Base-by-base conservation (phyloP, 441 rosid genomes). In the Erodium trifolium region DNA sequence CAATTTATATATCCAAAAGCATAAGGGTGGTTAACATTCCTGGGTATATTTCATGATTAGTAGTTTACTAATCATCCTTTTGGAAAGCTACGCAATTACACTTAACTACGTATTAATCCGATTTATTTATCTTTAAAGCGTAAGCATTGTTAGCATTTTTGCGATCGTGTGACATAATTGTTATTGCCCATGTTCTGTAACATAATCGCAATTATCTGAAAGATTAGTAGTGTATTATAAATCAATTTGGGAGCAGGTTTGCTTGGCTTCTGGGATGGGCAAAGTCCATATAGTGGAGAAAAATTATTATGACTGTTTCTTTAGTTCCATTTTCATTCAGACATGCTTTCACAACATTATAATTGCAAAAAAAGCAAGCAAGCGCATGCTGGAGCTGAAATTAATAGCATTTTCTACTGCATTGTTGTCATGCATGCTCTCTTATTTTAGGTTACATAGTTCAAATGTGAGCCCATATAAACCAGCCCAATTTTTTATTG, bases 241-340 rank as follows among this genome's bases (percentile, higher is more conserved):
- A 45, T 47, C 14, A 47, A 47, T 47, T 5, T 47, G 55, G 55
- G 55, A 47, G 55, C 55, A 47, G 57, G 57, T 14, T 49, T n/a
- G 57, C 57, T 49, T 49, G 57, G 57, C 57, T 49, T 49, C 17
- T 13, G 57, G 6, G 17, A 49, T 49, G 57, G 17, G 57, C 57
- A 49, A 49, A 49, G 57, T 4, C 57, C 57, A 49, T 49, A n/a
- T 49, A 49, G 57, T 49, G 57, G 17, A 49, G 57, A 49, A 49
- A 49, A 3, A 49, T 49, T 49, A 49, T 49, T 3, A 49, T 49
- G 57, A 14, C 57, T 49, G 57, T 14, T 49, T 49, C 57, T 49
- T 13, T 49, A 14, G 57, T n/a, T 49, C 17, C 57, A 49, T 49
- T 49, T 49, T n/a, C 57, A 49, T 49, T 49, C 57, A 49, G 7